phyloP scores from a whole-genome alignment of 805 yeast species.

The Grigorovia yakushimaensis region DNA sequence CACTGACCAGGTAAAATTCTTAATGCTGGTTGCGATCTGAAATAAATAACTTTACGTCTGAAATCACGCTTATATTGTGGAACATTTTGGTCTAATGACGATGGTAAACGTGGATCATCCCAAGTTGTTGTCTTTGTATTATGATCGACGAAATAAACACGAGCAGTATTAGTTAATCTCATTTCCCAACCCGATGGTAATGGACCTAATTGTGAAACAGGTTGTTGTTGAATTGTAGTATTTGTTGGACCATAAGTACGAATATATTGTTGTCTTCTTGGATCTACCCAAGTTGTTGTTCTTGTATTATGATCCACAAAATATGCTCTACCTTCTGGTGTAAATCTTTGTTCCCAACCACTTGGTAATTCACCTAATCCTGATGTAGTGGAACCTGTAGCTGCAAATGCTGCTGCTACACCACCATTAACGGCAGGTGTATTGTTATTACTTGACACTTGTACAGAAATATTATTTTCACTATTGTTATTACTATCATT shows the following conservation, averaged over 20 bases:
- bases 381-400: conserved; percentile 76
- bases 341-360: conserved; percentile 98
- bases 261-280: conserved; percentile 96
- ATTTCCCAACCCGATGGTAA: conserved; percentile 99
- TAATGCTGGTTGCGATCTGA: conserved; percentile 96
- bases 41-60: conserved; percentile 92
- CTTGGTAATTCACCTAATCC: conserved; percentile 96
- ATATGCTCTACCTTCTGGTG: conserved; percentile 97
- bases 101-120: conserved; percentile 99
- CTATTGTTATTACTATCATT: neutral
- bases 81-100: conserved; percentile 93
- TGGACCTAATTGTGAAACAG: conserved; percentile 95
- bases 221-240: conserved; percentile 94
- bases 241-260: conserved; percentile 81
- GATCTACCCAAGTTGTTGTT: conserved; percentile 99
- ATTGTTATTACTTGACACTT: conserved; percentile 39
- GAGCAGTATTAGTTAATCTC: conserved; percentile 97
- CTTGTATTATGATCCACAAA: conserved; percentile 99
- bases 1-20: conserved; percentile 98
- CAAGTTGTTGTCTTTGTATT: conserved; percentile 98
- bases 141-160: conserved; percentile 98
- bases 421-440: conserved; percentile 41
- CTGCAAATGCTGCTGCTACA: conserved; percentile 59
- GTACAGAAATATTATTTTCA: conserved; percentile 26
- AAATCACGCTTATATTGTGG: conserved; percentile 99